Percentiles rank a stretch among this genome's conserved stretches.
Evolutionary conservation across 345 rosid genomes (phyloP).

Genomic region (Brassica incana): DNA sequence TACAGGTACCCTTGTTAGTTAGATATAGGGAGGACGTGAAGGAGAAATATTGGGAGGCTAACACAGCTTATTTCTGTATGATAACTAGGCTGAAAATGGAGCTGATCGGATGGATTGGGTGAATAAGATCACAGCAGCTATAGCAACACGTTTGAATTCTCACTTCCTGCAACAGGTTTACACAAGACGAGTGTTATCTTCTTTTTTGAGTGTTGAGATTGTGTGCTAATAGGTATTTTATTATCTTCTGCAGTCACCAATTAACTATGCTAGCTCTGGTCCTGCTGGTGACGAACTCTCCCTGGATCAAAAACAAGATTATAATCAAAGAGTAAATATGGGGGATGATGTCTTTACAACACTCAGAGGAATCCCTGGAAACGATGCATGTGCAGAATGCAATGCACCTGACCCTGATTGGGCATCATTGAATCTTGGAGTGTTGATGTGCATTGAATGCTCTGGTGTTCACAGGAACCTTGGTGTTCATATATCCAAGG

Average conservation of each 20-base stretch:
- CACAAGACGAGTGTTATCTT: neutral
- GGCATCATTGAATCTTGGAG: slow-evolving; percentile 94
- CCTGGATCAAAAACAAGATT: slow-evolving; percentile 32
- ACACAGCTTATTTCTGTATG: slow-evolving; percentile 8
- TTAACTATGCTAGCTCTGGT: slow-evolving; percentile 33
- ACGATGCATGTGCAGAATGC: slow-evolving; percentile 82
- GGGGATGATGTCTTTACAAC: slow-evolving; percentile 46
- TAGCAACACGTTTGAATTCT: slow-evolving; percentile 67
- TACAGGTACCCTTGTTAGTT: slow-evolving; percentile 58
- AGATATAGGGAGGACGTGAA: neutral
- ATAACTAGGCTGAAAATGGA: slow-evolving; percentile 80
- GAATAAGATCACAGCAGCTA: slow-evolving; percentile 69
- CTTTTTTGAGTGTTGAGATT: neutral
- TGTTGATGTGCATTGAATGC: slow-evolving; percentile 80
- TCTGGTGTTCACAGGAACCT: slow-evolving; percentile 92
- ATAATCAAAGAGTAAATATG: slow-evolving; percentile 35
- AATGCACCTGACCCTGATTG: slow-evolving; percentile 75
- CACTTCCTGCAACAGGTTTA: slow-evolving; percentile 71
- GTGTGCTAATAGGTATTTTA: slow-evolving; percentile 19
- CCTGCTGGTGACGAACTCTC: slow-evolving; percentile 39
- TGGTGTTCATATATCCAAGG: slow-evolving; percentile 95
- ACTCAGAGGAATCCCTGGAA: slow-evolving; percentile 76
- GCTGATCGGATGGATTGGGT: slow-evolving; percentile 86
- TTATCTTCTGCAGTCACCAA: slow-evolving; percentile 50
- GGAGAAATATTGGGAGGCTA: neutral